These are phyloP conservation scores for Thermoascus crustaceus DNA, from an alignment of 2,329 filamentous ascomycete genomes.

Conservation along the genomic window DNA sequence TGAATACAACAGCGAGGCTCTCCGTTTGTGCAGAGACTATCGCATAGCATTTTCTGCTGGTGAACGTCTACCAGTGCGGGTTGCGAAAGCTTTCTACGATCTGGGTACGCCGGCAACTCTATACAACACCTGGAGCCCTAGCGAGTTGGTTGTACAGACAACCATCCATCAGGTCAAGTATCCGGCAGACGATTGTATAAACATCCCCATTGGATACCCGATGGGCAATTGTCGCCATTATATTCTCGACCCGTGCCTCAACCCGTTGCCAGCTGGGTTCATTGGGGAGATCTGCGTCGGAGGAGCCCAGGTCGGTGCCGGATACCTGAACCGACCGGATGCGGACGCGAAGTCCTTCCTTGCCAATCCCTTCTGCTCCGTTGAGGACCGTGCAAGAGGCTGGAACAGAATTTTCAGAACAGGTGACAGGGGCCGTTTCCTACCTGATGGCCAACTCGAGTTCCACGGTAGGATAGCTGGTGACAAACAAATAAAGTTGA, in stretches of 20 bases:
- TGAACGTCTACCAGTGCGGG: slow-evolving; percentile 37
- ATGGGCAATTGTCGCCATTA: slow-evolving; percentile 29
- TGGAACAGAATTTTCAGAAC: slow-evolving; percentile 15
- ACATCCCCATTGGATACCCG: slow-evolving; percentile 26
- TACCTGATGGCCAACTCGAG: slow-evolving; percentile 12
- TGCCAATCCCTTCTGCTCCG: slow-evolving; percentile 8
- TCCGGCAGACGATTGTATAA: slow-evolving; percentile 48
- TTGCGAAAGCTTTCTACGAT: slow-evolving; percentile 21
- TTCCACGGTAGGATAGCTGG: slow-evolving; percentile 16
- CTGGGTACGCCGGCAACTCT: slow-evolving; percentile 11
- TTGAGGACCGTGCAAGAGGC: slow-evolving; percentile 5
- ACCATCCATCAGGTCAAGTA: slow-evolving; percentile 26
- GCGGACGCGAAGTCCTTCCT: slow-evolving; percentile 8
- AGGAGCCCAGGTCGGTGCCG: slow-evolving; percentile 13
- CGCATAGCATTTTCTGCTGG: slow-evolving; percentile 12
- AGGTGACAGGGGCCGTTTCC: slow-evolving; percentile 16
- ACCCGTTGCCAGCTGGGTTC: slow-evolving; percentile 30
- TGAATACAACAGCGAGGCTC: slow-evolving; percentile 9
- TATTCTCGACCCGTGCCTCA: slow-evolving; percentile 31
- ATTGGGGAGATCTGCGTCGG: slow-evolving; percentile 36
- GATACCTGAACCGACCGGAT: slow-evolving; percentile 9
- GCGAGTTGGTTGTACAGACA: slow-evolving; percentile 12
- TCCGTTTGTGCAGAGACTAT: slow-evolving; percentile 11
- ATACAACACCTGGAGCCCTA: slow-evolving; percentile 14
- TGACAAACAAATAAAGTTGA: slow-evolving; percentile 14